Evolutionary conservation across 257 asterid genomes (phyloP).

Genomic region (Striga asiatica): DNA sequence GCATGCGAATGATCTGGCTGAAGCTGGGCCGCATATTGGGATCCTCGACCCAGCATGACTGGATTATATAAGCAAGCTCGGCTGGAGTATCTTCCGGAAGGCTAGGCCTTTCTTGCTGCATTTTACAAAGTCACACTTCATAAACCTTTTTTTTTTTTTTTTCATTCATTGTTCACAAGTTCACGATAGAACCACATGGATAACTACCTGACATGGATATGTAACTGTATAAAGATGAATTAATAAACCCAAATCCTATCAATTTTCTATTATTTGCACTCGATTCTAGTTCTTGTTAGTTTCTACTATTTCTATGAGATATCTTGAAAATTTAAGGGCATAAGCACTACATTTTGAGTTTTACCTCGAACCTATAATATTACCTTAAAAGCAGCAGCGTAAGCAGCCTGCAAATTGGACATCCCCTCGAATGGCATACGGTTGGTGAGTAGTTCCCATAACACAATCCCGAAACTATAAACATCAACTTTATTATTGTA

Average conservation of each 20-base stretch:
- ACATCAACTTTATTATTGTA: constrained; percentile 92
- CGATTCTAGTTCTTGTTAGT: no score
- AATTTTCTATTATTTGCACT: no score
- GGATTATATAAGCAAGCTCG: constrained; percentile 65
- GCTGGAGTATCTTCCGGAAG: constrained; percentile 57
- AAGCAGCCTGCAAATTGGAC: constrained; percentile 98
- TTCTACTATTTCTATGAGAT: no score
- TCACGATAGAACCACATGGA: no score
- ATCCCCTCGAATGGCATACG: constrained; percentile 98
- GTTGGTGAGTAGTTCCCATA: constrained; percentile 81
- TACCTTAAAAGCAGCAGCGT: constrained; percentile 99
- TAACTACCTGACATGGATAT: no score
- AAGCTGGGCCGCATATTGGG: constrained; percentile 88
- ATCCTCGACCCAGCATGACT: constrained; percentile 98
- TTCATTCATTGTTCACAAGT: no score
- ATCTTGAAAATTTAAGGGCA: no score
- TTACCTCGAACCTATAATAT: no score
- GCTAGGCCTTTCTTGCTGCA: constrained; percentile 92
- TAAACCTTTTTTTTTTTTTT: no score
- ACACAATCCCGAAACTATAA: constrained; percentile 89
- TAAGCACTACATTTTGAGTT: no score
- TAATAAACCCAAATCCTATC: no score
- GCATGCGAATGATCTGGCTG: constrained; percentile 82
- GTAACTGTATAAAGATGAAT: no score
- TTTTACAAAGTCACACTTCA: constrained; percentile 4